Evolutionary conservation across 2,329 filamentous ascomycete genomes (phyloP).

Genomic region (Aspergillus pseudonomiae): DNA sequence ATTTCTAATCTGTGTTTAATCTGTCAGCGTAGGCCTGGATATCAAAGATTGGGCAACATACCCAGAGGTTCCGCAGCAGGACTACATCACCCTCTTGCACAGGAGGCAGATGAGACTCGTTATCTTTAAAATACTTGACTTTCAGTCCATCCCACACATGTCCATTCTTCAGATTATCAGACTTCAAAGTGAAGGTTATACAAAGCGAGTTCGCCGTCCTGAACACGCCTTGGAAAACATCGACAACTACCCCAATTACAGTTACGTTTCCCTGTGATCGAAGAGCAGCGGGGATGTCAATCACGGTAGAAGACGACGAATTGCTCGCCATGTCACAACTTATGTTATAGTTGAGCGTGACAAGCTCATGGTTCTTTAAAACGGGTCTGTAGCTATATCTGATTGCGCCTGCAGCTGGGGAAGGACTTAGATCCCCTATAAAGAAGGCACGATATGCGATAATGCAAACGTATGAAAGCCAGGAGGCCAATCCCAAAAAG

Average conservation of each 20-base stretch:
- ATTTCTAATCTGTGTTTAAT: slow-evolving; percentile 20
- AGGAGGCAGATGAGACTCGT: slow-evolving; percentile 47
- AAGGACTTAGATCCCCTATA: background rate
- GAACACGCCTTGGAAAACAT: slow-evolving; percentile 57
- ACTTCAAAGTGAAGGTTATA: slow-evolving; percentile 63
- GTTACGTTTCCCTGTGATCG: slow-evolving; percentile 47
- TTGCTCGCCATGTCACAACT: background rate
- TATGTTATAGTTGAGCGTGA: background rate
- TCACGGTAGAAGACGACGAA: background rate
- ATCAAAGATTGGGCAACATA: slow-evolving; percentile 31
- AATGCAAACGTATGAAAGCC: background rate
- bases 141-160: slow-evolving; percentile 46
- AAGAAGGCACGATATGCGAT: background rate
- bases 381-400: background rate
- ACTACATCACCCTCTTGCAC: slow-evolving; percentile 64
- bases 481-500: background rate
- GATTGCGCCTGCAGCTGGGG: background rate
- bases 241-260: slow-evolving; percentile 72
- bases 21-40: slow-evolving; percentile 1
- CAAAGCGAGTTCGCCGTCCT: slow-evolving; percentile 62
- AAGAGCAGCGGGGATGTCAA: slow-evolving; percentile 51
- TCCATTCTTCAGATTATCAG: slow-evolving; percentile 54
- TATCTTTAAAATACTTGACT: slow-evolving; percentile 64
- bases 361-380: background rate
- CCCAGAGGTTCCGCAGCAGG: slow-evolving; percentile 62